Conservation (phyloP, 2,329 filamentous ascomycete genomes). For the Arthrobotrys pseudoclavata region DNA sequence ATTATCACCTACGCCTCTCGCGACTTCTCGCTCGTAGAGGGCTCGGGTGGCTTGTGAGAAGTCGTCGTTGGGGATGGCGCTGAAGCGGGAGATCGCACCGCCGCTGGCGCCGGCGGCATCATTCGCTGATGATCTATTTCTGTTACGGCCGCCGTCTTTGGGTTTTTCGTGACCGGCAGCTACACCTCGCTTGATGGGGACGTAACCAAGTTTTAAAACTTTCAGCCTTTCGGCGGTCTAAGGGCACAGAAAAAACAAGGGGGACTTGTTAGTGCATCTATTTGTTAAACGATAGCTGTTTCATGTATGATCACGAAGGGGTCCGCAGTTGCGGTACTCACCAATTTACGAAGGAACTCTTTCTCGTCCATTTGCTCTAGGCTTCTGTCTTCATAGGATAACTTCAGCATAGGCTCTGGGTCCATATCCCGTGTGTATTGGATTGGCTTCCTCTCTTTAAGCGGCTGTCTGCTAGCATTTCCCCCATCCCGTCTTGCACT, state of each 20-base stretch:
- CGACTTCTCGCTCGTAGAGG: slow-evolving; percentile 91
- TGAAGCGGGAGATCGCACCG: slow-evolving; percentile 73
- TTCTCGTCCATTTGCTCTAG: slow-evolving; percentile 73
- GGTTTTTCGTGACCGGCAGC: slow-evolving; percentile 64
- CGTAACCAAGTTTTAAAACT: slow-evolving; percentile 75
- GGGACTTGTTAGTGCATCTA: neutral
- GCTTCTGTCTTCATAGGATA: slow-evolving; percentile 75
- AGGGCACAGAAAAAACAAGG: neutral
- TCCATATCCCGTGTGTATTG: slow-evolving; percentile 70
- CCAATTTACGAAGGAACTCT: slow-evolving; percentile 72
- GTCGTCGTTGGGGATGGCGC: slow-evolving; percentile 78
- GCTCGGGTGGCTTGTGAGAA: slow-evolving; percentile 89
- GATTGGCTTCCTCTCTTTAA: slow-evolving; percentile 61
- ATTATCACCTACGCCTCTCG: slow-evolving; percentile 89
- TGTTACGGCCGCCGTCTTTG: slow-evolving; percentile 64
- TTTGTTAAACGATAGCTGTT: neutral
- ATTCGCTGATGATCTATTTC: slow-evolving; percentile 55
- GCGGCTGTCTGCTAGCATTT: slow-evolving; percentile 16
- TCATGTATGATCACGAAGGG: slow-evolving; percentile 25
- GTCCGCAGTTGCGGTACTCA: slow-evolving; percentile 59
- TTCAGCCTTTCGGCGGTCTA: slow-evolving; percentile 73
- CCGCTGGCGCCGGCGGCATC: slow-evolving; percentile 57
- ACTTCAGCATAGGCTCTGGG: slow-evolving; percentile 76
- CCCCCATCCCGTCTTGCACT: neutral
- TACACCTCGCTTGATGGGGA: slow-evolving; percentile 72